Conservation (phyloP, 495 filamentous ascomycete genomes). For the Geoglossum glabrum region DNA sequence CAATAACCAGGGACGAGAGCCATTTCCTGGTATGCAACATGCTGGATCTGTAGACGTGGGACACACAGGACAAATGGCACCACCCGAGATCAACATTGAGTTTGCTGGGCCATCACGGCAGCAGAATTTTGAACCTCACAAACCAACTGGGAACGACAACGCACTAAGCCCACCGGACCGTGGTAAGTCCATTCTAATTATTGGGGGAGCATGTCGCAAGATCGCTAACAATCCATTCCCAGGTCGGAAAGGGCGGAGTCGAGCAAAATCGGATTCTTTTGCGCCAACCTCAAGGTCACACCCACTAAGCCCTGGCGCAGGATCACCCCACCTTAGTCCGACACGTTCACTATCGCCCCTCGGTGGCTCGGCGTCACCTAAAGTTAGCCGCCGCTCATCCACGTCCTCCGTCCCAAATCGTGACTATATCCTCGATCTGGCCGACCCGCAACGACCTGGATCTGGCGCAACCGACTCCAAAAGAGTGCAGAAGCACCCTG, state of each 20-base stretch:
- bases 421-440: conserved; percentile 81
- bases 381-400: conserved; percentile 50
- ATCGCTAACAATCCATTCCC: conserved; percentile 2
- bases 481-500: conserved; percentile 85
- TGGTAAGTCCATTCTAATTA: conserved; percentile 29
- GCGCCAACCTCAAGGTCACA: conserved; percentile 17
- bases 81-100: conserved; percentile 83
- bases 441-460: conserved; percentile 68
- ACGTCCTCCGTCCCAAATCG: conserved; percentile 74
- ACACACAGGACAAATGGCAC: conserved; percentile 55
- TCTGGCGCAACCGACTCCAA: conserved; percentile 40
- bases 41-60: conserved; percentile 33
- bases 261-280: conserved; percentile 55
- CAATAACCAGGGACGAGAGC: conserved; percentile 27
- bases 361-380: conserved; percentile 35
- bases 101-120: conserved; percentile 58
- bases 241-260: conserved; percentile 39
- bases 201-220: not conserved
- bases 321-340: conserved; percentile 15
- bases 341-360: conserved; percentile 18
- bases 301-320: conserved; percentile 26
- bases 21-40: conserved; percentile 32
- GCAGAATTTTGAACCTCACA: conserved; percentile 49
- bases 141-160: conserved; percentile 42
- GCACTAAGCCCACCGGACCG: conserved; percentile 71